A percentile compares a stretch with the other conserved stretches of the same genome.
phyloP scores from a whole-genome alignment of 371 early-diverging fungal species.

The Umbelopsis sp. region DNA sequence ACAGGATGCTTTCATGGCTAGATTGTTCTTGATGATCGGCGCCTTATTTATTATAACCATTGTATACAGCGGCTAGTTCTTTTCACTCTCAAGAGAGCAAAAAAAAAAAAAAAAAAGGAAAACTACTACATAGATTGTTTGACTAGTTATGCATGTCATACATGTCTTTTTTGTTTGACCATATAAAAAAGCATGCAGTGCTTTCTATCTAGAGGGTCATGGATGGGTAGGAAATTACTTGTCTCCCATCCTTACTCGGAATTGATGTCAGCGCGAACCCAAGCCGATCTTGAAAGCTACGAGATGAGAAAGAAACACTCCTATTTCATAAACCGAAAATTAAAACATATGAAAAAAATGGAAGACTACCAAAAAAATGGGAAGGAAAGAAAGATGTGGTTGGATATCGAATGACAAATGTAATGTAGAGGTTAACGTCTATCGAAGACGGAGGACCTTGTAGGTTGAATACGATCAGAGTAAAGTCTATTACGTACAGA shows the following conservation, averaged over 20 bases:
- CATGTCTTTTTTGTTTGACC: no score
- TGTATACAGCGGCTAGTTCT: constrained; percentile 37
- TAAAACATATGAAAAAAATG: background rate
- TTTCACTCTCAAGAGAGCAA: background rate
- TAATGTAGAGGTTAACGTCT: background rate
- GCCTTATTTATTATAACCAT: constrained; percentile 66
- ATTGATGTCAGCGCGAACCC: no score
- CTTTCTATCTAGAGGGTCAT: no score
- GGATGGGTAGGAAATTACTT: no score
- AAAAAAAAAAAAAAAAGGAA: background rate
- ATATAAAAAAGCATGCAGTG: no score
- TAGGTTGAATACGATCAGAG: constrained; percentile 28
- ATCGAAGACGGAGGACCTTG: constrained; percentile 26
- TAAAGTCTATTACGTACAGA: constrained; percentile 34
- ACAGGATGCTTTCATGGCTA: constrained; percentile 69
- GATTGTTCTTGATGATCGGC: constrained; percentile 71
- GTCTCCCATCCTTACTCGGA: no score
- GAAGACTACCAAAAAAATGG: background rate
- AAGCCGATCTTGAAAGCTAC: no score
- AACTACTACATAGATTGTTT: no score
- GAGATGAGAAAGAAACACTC: background rate
- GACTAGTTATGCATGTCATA: no score
- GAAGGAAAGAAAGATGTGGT: background rate
- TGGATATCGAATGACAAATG: background rate
- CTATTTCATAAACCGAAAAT: no score